Conservation (phyloP, 768 basidiomycete species). For the Pisolithus marmoratus region DNA sequence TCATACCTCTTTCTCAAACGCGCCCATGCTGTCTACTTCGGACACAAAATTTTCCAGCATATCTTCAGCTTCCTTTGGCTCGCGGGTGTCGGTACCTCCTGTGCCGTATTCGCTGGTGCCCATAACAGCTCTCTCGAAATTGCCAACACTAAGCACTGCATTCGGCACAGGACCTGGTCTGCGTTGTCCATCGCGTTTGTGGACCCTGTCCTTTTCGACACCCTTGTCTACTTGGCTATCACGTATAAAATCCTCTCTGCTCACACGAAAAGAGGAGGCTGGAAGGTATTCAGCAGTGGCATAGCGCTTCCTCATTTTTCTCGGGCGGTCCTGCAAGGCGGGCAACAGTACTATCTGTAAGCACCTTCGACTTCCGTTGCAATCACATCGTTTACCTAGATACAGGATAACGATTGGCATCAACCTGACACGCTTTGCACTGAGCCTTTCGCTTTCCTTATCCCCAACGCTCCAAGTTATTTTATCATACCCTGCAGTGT, state of each 20-base stretch:
- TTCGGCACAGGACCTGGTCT: slow-evolving; percentile 10
- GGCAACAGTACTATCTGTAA: slow-evolving; percentile 32
- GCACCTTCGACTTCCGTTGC: neutral
- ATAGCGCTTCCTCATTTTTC: slow-evolving; percentile 22
- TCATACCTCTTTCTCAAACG: slow-evolving; percentile 29
- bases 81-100: slow-evolving; percentile 14
- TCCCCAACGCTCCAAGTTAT: slow-evolving; percentile 1
- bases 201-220: slow-evolving; percentile 22
- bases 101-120: slow-evolving; percentile 19
- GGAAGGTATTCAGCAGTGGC: slow-evolving; percentile 14
- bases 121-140: slow-evolving; percentile 12
- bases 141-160: slow-evolving; percentile 24
- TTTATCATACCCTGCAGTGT: neutral
- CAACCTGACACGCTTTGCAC: slow-evolving; percentile 1
- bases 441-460: neutral
- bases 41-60: slow-evolving; percentile 8
- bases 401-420: neutral
- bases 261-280: slow-evolving; percentile 1
- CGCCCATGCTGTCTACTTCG: slow-evolving; percentile 25
- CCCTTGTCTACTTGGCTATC: slow-evolving; percentile 27
- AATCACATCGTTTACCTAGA: neutral
- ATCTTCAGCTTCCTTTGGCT: slow-evolving; percentile 25
- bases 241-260: slow-evolving; percentile 19
- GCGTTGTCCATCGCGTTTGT: slow-evolving; percentile 15
- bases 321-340: slow-evolving; percentile 22